Percentiles rank a stretch among this genome's conserved stretches.
phyloP scores from a whole-genome alignment of 768 basidiomycete genomes.

The Pisolithus albus region DNA sequence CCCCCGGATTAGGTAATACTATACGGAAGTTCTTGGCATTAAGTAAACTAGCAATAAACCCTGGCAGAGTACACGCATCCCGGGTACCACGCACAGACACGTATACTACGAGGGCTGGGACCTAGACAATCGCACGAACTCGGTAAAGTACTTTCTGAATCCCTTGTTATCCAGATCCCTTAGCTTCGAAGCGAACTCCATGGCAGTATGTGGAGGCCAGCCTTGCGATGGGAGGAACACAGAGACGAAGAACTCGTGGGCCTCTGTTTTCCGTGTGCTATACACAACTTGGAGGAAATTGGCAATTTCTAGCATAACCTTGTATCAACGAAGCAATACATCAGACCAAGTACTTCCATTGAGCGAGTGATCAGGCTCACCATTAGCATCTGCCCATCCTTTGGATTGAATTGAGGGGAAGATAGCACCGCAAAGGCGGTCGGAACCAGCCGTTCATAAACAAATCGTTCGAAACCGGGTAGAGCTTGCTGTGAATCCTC shows the following conservation, averaged over 20 bases:
- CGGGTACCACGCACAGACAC: neutral
- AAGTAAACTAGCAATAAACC: too few species aligned
- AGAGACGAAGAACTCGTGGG: slow-evolving; percentile 68
- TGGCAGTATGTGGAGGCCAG: slow-evolving; percentile 72
- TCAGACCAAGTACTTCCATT: neutral
- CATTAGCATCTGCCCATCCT: slow-evolving; percentile 79
- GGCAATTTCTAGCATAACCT: slow-evolving; percentile 90
- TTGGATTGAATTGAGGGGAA: slow-evolving; percentile 73
- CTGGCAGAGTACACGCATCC: too few species aligned
- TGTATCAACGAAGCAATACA: neutral
- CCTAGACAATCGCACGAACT: slow-evolving; percentile 72
- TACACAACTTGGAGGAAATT: slow-evolving; percentile 74
- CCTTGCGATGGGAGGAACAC: slow-evolving; percentile 84
- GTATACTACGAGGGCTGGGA: slow-evolving; percentile 39
- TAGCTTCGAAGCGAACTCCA: slow-evolving; percentile 73
- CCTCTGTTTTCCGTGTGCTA: slow-evolving; percentile 74
- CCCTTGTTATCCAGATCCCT: slow-evolving; percentile 65
- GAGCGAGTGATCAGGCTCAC: slow-evolving; percentile 38
- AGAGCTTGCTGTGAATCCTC: slow-evolving; percentile 40
- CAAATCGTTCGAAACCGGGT: slow-evolving; percentile 88
- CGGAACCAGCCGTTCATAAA: slow-evolving; percentile 82
- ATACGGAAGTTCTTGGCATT: neutral
- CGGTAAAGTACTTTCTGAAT: slow-evolving; percentile 84
- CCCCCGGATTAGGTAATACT: neutral
- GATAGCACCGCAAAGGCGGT: slow-evolving; percentile 78